These are phyloP conservation scores for Leccinum boreale DNA, from an alignment of 768 basidiomycete species.

Conservation along the genomic window DNA sequence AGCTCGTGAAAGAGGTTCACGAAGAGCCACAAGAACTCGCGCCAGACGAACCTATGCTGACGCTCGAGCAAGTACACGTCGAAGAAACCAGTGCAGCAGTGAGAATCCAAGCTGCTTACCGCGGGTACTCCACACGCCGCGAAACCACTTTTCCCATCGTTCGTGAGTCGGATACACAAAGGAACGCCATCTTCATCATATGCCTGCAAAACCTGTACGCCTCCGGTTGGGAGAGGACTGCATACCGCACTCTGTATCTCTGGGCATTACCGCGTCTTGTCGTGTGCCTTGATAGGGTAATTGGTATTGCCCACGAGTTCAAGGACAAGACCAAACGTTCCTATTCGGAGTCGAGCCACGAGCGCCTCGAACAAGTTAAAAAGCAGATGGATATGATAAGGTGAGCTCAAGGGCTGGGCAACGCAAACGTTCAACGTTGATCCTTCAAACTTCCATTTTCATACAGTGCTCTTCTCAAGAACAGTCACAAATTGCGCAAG, in stretches of 20 bases:
- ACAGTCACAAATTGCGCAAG: slow-evolving; percentile 26
- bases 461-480: slow-evolving; percentile 27
- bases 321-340: slow-evolving; percentile 34
- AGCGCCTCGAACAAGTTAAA: slow-evolving; percentile 35
- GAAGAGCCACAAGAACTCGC: slow-evolving; percentile 12
- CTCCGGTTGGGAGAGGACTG: slow-evolving; percentile 26
- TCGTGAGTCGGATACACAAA: slow-evolving; percentile 16
- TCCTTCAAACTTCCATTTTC: background rate
- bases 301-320: slow-evolving; percentile 19
- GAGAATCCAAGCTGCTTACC: slow-evolving; percentile 22
- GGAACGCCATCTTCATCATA: slow-evolving; percentile 22
- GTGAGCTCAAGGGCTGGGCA: slow-evolving; percentile 23
- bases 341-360: slow-evolving; percentile 26
- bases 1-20: slow-evolving; percentile 4
- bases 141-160: slow-evolving; percentile 6
- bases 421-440: background rate
- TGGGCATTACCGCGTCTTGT: slow-evolving; percentile 40
- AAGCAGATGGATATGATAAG: slow-evolving; percentile 28
- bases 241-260: slow-evolving; percentile 37
- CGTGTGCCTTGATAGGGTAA: slow-evolving; percentile 37
- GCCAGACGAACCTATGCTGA: slow-evolving; percentile 13
- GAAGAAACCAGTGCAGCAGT: slow-evolving; percentile 20
- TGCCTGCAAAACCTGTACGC: slow-evolving; percentile 28
- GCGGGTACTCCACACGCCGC: slow-evolving; percentile 6
- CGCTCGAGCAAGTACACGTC: slow-evolving; percentile 17